These are phyloP conservation scores for Wallacemonas sp. DNA, from an alignment of 208 protist species.

Conservation along the genomic window DNA sequence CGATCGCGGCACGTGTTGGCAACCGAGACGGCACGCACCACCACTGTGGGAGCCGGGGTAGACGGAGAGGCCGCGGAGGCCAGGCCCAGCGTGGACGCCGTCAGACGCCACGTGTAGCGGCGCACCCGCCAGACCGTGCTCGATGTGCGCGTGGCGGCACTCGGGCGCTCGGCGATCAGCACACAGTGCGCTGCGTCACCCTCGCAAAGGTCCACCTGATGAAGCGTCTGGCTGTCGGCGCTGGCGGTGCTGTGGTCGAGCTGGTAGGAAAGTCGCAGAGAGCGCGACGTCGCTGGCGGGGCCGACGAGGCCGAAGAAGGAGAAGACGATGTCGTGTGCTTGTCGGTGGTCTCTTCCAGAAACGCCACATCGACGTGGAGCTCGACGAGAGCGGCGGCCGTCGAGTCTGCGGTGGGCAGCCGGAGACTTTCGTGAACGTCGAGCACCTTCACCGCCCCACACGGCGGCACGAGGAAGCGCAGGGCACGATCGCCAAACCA, in stretches of 20 bases:
- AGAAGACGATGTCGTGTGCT: not conserved
- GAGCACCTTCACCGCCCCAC: constrained; percentile 36
- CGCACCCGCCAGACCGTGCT: constrained; percentile 2
- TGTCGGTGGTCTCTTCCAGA: not conserved
- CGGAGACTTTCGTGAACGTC: constrained; percentile 33
- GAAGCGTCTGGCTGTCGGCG: not conserved
- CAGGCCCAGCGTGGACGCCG: not conserved
- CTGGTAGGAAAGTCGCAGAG: constrained; percentile 1
- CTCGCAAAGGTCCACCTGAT: not conserved
- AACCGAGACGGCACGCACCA: constrained; percentile 27
- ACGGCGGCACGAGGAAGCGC: constrained; percentile 35
- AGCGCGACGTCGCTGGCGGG: not conserved
- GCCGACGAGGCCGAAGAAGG: not conserved
- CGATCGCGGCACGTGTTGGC: constrained; percentile 23
- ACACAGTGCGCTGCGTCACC: constrained; percentile 5
- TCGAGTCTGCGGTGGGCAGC: constrained; percentile 13
- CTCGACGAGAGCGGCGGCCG: not conserved
- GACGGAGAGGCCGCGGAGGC: not conserved
- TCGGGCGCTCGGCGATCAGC: constrained; percentile 1
- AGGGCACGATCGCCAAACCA: constrained; percentile 71
- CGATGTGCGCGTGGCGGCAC: not conserved
- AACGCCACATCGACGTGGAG: constrained; percentile 30
- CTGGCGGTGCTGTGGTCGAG: not conserved
- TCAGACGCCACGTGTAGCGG: constrained; percentile 3
- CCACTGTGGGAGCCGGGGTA: not conserved